These are phyloP conservation scores for Ganoderma sinense DNA, from an alignment of 1,284 basidiomycete genomes.

Conservation along the genomic window DNA sequence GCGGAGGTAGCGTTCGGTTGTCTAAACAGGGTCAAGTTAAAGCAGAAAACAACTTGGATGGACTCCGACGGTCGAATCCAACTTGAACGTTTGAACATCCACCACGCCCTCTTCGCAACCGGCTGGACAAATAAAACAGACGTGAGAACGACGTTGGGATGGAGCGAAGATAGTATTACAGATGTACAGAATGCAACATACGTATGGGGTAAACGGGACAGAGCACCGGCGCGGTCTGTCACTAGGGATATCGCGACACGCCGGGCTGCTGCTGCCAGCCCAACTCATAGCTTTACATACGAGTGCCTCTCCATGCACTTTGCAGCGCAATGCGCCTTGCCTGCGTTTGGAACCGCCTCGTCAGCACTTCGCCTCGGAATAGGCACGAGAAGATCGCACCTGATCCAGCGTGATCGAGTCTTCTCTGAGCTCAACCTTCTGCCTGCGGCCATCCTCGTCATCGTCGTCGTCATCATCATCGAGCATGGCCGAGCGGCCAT, in stretches of 20 bases:
- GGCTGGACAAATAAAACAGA: slow-evolving; percentile 9
- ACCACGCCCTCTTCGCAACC: slow-evolving; percentile 1
- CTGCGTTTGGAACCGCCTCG: slow-evolving; percentile 40
- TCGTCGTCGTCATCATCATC: slow-evolving; percentile 61
- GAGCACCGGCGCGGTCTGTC: slow-evolving; percentile 15
- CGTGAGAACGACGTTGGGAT: background rate
- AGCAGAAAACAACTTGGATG: background rate
- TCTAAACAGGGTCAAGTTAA: background rate
- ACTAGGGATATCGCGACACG: slow-evolving; percentile 20
- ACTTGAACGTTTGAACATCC: background rate
- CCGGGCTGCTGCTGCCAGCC: slow-evolving; percentile 2
- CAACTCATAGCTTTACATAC: slow-evolving; percentile 44
- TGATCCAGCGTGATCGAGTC: slow-evolving; percentile 90
- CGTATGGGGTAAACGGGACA: background rate
- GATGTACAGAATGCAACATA: slow-evolving; percentile 11
- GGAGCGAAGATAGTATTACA: slow-evolving; percentile 9
- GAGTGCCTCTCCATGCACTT: slow-evolving; percentile 72
- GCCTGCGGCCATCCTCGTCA: slow-evolving; percentile 72
- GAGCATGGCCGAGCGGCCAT: slow-evolving; percentile 48
- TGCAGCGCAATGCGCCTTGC: slow-evolving; percentile 78
- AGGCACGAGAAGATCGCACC: slow-evolving; percentile 50
- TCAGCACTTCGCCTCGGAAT: slow-evolving; percentile 17
- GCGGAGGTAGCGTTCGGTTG: background rate
- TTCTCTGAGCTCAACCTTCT: slow-evolving; percentile 78
- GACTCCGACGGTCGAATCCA: background rate